Evolutionary conservation across 1,284 basidiomycete genomes (phyloP), one percentile per base, ranked within the genome.

Genomic region (Tilletia indica): DNA sequence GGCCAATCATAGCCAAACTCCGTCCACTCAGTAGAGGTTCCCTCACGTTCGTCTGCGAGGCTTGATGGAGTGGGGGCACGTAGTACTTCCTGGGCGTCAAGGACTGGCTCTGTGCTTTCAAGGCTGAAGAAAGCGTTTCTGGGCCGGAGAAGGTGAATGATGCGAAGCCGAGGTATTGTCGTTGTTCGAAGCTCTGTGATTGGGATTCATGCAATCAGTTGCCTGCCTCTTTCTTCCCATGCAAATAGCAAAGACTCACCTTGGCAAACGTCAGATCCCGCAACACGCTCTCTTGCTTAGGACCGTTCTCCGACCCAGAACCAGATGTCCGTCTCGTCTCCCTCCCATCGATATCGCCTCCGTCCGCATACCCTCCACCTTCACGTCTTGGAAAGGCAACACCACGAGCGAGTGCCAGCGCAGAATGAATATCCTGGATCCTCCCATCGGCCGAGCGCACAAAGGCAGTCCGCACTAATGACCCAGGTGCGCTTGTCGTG

Each of bases 221-320:
- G 14, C 3, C 42, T 9, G 42, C 14, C 42, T 14, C 42, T 9
- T 45, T 3, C 42, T 45, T 3, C 42, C 9, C 14, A 8, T 45
- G 6, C 14, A 45, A 8, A 45, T 45, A 45, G 42, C 42, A 45
- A 8, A 45, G 6, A 58, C 56, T 58, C 56, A 64, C 61, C 34
- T 21, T 64, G 61, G 61, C 61, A 39, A 64, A 64, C 0, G 34
- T 64, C 31, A 64, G 14, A 34, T 64, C 61, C 14, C 61, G 61
- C 34, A 64, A 16, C 2, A 64, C 19, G 61, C 61, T 64, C 61
- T 31, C 58, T 19, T 31, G 12, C 25, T 31, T 36, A 5, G 12
- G 16, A n/a, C 19, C 58, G 14, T 19, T 36, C 12, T 38, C 58
- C 21, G 58, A 19, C 21, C 5, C 58, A 16, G 36, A 2, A 39